These are phyloP conservation scores for Chlorella ohadii DNA, from an alignment of 139 green algal species.

Conservation along the genomic window DNA sequence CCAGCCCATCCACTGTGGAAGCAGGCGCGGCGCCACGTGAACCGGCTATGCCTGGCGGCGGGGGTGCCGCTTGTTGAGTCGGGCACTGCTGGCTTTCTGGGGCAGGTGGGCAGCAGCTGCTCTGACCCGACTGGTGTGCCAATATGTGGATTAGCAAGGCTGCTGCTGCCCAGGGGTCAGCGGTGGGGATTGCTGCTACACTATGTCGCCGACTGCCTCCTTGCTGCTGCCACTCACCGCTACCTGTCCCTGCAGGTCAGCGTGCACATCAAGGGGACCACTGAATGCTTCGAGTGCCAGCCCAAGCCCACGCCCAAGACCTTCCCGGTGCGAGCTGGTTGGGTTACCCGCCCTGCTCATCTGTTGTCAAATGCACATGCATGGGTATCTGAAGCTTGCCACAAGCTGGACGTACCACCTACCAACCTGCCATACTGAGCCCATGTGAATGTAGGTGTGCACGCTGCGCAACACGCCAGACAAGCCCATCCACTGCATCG, in stretches of 20 bases:
- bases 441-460: conserved; percentile 70
- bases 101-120: conserved; percentile 67
- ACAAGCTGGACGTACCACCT: no score
- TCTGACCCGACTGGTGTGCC: no score
- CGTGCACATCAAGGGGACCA: conserved; percentile 84
- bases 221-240: no score
- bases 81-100: conserved; percentile 93
- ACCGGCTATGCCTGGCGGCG: conserved; percentile 91
- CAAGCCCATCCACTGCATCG: conserved; percentile 97
- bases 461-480: conserved; percentile 98
- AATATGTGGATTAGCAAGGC: no score
- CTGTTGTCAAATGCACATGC: no score
- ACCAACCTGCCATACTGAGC: background rate
- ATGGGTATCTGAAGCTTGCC: no score
- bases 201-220: no score
- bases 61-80: conserved; percentile 92
- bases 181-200: no score
- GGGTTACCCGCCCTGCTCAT: no score
- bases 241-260: conserved; percentile 78
- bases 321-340: conserved; percentile 65
- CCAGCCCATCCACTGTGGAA: no score
- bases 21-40: conserved; percentile 87
- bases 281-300: conserved; percentile 97
- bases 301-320: conserved; percentile 88
- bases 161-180: no score